Percentiles rank a stretch among this genome's conserved stretches.
Conservation (phyloP, 345 rosid genomes). For the Hibiscus syriacus region DNA sequence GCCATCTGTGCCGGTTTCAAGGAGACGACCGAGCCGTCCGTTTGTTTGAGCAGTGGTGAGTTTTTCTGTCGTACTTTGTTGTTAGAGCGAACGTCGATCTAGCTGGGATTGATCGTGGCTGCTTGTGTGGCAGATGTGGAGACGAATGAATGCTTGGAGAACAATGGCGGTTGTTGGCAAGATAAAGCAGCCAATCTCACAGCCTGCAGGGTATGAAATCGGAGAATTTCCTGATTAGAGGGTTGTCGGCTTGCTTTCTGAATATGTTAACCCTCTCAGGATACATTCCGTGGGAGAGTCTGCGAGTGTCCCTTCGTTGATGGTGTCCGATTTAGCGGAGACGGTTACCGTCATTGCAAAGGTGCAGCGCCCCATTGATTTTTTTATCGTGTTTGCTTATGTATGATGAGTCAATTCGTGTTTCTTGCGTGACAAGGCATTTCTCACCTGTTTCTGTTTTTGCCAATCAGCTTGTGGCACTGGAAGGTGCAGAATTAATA, state of each 20-base stretch:
- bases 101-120: not conserved
- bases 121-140: conserved; percentile 59
- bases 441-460: not conserved
- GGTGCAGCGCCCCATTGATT: conserved; percentile 32
- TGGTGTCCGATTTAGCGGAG: conserved; percentile 93
- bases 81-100: too few species aligned
- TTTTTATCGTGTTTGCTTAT: not conserved
- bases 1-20: conserved; percentile 95
- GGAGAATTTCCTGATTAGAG: conserved; percentile 6
- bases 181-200: conserved; percentile 71
- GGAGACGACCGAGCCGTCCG: conserved; percentile 94
- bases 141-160: conserved; percentile 90
- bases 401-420: not conserved
- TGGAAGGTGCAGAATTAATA: conserved; percentile 66
- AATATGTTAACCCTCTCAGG: conserved; percentile 33
- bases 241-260: not conserved
- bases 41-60: conserved; percentile 80
- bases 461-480: conserved; percentile 46
- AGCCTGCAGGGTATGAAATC: conserved; percentile 81
- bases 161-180: conserved; percentile 92
- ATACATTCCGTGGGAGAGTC: conserved; percentile 95
- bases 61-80: conserved; percentile 5
- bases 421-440: not conserved
- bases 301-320: conserved; percentile 87
- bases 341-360: conserved; percentile 92